A percentile compares a stretch with the other conserved stretches of the same genome.
phyloP scores from a whole-genome alignment of 352 stramenopile species.

The Phytophthora citrophthora region DNA sequence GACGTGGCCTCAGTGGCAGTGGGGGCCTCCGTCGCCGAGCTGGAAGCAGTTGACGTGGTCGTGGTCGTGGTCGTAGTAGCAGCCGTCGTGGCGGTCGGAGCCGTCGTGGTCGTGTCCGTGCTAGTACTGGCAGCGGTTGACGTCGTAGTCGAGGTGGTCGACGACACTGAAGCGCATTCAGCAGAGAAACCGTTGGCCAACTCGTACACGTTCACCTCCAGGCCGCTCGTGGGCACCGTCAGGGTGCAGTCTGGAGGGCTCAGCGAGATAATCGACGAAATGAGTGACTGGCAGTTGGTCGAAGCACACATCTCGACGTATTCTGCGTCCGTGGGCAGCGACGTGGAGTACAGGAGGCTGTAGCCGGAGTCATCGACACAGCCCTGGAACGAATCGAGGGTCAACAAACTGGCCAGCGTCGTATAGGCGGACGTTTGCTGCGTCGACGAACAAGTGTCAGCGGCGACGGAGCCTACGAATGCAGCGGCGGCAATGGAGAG shows the following conservation, averaged over 20 bases:
- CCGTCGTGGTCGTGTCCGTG: background rate
- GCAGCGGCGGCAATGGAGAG: conserved; percentile 14
- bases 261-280: conserved; percentile 28
- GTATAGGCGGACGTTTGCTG: conserved; percentile 14
- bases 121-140: background rate
- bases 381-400: conserved; percentile 24
- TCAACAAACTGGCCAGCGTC: conserved; percentile 29
- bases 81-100: conserved; percentile 11
- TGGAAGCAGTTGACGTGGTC: conserved; percentile 5
- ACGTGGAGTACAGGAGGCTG: conserved; percentile 36
- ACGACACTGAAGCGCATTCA: conserved; percentile 19
- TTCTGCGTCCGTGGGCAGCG: conserved; percentile 36
- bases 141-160: conserved; percentile 5
- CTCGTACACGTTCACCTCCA: conserved; percentile 27
- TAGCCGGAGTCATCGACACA: conserved; percentile 38
- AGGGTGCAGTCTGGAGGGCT: conserved; percentile 32
- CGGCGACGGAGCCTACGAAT: conserved; percentile 14
- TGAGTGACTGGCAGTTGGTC: conserved; percentile 28
- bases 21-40: conserved; percentile 2
- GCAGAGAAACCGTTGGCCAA: conserved; percentile 25
- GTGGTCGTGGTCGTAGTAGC: conserved; percentile 11
- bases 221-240: conserved; percentile 30
- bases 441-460: background rate
- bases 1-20: background rate
- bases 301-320: conserved; percentile 38